Conservation (phyloP, 306 rosid genomes). For the Castanea mollissima region DNA sequence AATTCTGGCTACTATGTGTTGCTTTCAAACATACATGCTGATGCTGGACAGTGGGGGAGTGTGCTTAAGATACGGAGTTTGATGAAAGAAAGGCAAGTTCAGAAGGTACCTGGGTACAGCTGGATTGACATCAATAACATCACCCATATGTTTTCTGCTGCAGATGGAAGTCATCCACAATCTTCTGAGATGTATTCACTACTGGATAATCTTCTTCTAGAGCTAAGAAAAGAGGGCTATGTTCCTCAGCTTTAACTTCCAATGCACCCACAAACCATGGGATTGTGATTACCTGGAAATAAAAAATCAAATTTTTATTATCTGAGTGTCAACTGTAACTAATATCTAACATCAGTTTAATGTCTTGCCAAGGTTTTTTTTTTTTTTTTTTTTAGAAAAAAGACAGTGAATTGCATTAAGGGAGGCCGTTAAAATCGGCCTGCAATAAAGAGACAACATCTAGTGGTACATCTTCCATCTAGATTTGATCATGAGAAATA, state of each 20-base stretch:
- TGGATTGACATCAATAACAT: constrained; percentile 73
- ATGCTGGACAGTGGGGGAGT: constrained; percentile 66
- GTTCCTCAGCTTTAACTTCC: constrained; percentile 71
- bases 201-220: constrained; percentile 57
- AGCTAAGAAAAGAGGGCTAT: constrained; percentile 74
- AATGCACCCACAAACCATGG: constrained; percentile 50
- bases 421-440: no score
- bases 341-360: not conserved
- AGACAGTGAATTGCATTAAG: no score
- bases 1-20: constrained; percentile 80
- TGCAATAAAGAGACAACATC: no score
- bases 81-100: constrained; percentile 76
- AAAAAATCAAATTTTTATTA: not conserved
- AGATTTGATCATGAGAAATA: no score
- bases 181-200: constrained; percentile 51
- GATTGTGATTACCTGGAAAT: constrained; percentile 22
- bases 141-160: constrained; percentile 71
- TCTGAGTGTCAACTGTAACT: not conserved
- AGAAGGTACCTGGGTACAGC: constrained; percentile 74
- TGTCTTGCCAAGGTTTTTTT: not conserved
- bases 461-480: no score
- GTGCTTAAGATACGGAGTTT: constrained; percentile 59
- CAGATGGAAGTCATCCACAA: constrained; percentile 65
- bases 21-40: constrained; percentile 71
- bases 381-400: no score